Evolutionary conservation across 179 eudicot genomes (phyloP).

Genomic region (Sideroxylon spinosum): DNA sequence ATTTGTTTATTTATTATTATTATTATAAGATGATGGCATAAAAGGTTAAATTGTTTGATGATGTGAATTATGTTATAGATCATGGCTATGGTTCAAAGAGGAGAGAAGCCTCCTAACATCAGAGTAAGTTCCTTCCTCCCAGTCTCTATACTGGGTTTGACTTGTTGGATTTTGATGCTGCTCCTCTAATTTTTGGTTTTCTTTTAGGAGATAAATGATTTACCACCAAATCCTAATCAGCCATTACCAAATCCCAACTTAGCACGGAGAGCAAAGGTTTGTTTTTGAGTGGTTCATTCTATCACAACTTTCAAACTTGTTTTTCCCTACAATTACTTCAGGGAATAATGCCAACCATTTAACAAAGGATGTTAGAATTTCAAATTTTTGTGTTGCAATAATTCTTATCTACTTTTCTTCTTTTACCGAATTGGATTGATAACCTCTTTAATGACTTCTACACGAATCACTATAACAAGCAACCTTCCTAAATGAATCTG

Average conservation of each 20-base stretch:
- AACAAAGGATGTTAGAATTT: background rate
- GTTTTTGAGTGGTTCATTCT: slow-evolving; percentile 11
- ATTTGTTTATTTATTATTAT: background rate
- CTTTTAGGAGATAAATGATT: slow-evolving; percentile 82
- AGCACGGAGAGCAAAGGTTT: slow-evolving; percentile 78
- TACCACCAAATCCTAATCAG: slow-evolving; percentile 89
- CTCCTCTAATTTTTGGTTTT: slow-evolving; percentile 18
- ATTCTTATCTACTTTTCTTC: background rate
- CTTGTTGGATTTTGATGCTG: slow-evolving; percentile 9
- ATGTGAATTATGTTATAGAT: slow-evolving; percentile 44
- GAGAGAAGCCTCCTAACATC: slow-evolving; percentile 72
- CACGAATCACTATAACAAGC: background rate
- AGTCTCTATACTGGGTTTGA: background rate
- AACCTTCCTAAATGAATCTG: background rate
- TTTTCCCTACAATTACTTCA: background rate
- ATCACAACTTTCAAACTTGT: background rate
- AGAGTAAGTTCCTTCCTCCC: slow-evolving; percentile 31
- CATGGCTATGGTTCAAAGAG: slow-evolving; percentile 87
- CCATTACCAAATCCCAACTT: slow-evolving; percentile 68
- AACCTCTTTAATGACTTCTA: background rate
- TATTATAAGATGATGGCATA: background rate
- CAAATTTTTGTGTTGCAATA: background rate
- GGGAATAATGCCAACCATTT: background rate
- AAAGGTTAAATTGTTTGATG: background rate
- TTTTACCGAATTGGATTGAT: background rate